Evolutionary conservation across 2,329 filamentous ascomycete genomes (phyloP).

Genomic region (Fusarium bulbicola): DNA sequence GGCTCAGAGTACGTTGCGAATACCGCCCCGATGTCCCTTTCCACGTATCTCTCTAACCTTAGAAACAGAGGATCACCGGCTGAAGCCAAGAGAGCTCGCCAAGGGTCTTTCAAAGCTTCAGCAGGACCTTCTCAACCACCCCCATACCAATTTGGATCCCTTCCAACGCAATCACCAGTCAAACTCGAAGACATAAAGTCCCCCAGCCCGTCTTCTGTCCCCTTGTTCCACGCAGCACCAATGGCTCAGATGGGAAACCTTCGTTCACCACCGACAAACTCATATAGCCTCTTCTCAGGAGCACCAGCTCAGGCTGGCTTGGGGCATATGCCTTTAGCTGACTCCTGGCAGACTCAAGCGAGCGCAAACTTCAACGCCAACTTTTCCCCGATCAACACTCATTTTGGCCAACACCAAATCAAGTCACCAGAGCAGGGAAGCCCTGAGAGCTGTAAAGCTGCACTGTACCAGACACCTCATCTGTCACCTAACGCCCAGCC

Average conservation of each 20-base stretch:
- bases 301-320: background rate
- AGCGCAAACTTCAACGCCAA: background rate
- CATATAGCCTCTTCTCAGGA: background rate
- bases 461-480: background rate
- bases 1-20: slow-evolving; percentile 8
- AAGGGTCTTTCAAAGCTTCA: background rate
- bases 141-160: background rate
- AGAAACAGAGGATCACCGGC: background rate
- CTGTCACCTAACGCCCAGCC: background rate
- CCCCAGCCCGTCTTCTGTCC: background rate
- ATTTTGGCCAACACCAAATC: background rate
- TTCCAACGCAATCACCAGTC: background rate
- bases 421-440: background rate
- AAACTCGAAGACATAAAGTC: background rate
- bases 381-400: slow-evolving; percentile 10
- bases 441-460: background rate
- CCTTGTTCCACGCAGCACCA: background rate
- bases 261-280: background rate
- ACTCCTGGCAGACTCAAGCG: background rate
- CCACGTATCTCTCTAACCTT: background rate
- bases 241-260: background rate
- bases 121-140: background rate
- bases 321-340: background rate
- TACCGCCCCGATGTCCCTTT: background rate
- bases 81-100: background rate